Percentiles rank a stretch among this genome's conserved stretches.
Evolutionary conservation across 202 grass and related monocot genomes (phyloP).

Genomic region (Alloteropsis angusta): DNA sequence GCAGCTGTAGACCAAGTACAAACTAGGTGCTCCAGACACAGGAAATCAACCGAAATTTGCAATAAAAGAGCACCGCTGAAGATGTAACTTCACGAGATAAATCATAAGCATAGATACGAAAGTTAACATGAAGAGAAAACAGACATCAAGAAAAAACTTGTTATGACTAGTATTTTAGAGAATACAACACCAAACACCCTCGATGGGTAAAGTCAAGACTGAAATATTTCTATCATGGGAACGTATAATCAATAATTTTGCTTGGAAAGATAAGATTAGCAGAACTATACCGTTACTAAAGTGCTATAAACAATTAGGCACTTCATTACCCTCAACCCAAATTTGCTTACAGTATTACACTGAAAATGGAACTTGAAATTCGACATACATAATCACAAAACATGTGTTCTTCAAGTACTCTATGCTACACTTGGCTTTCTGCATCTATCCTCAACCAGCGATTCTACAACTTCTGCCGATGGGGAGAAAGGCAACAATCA

Average conservation of each 20-base stretch:
- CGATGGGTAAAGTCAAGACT: neutral
- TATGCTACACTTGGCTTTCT: conserved; percentile 41
- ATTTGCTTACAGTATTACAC: conserved; percentile 30
- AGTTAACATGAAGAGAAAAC: neutral
- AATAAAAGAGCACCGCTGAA: neutral
- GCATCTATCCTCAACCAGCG: conserved; percentile 30
- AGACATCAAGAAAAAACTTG: neutral
- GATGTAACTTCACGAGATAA: neutral
- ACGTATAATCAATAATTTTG: neutral
- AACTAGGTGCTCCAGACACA: neutral
- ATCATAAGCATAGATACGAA: neutral
- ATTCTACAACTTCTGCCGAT: conserved; percentile 35
- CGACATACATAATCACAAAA: conserved; percentile 13
- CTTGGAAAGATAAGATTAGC: neutral
- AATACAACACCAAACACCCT: neutral
- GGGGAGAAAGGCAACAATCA: conserved; percentile 18
- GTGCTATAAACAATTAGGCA: conserved; percentile 30
- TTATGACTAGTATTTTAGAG: neutral
- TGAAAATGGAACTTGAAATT: conserved; percentile 6
- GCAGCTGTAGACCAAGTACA: neutral
- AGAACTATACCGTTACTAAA: neutral
- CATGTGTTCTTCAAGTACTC: conserved; percentile 10
- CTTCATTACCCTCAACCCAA: conserved; percentile 15
- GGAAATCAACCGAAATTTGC: neutral
- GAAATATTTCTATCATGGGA: neutral